Base-by-base conservation (phyloP, 306 rosid genomes). In the Gastrolobium villosum region DNA sequence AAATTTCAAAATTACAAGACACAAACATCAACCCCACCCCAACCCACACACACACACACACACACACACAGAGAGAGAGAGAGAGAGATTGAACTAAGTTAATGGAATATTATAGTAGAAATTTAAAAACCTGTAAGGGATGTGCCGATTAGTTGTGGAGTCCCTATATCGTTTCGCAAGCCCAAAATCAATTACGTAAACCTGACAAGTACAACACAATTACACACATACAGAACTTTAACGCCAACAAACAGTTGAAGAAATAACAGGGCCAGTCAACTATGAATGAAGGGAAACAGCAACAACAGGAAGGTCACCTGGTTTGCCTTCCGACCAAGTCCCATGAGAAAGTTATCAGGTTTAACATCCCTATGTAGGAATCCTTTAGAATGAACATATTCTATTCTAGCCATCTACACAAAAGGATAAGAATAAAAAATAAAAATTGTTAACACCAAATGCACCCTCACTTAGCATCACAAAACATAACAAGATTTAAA, bases 321-420 rank as follows among this genome's bases (percentile, higher is more conserved):
- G 84, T 92, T 95, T 68, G 99, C 99, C 84, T 95, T 95, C 62
- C 99, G 96, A 74, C 98, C 98, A 82, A 95, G 97, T 53, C 99
- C 98, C 99, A 95, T 95, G 57, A 95, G 97, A 84, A 95, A 95
- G 85, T 95, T 95, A 82, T 95, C 99, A 28, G 99, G 99, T 78
- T 95, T 95, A 55, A 95, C 86, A 70, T 95, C 99, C 84, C 99
- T 89, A 10, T 93, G 99, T 66, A 95, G 84, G 72, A 84, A 95
- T 45, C 99, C 99, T 79, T 93, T 95, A n/a, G 99, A 93, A 80
- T 95, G 99, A 74, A 87, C 91, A 66, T 88, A 93, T 75, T 95
- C 99, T 71, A 95, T 95, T 86, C 98, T 87, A 20, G 90, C 87
- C 81, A 95, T 87, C 99, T 95, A 57, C 67, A 78, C 9, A 35